These are phyloP conservation scores for Ramaria sp. DNA, from an alignment of 768 basidiomycete genomes.

Conservation along the genomic window DNA sequence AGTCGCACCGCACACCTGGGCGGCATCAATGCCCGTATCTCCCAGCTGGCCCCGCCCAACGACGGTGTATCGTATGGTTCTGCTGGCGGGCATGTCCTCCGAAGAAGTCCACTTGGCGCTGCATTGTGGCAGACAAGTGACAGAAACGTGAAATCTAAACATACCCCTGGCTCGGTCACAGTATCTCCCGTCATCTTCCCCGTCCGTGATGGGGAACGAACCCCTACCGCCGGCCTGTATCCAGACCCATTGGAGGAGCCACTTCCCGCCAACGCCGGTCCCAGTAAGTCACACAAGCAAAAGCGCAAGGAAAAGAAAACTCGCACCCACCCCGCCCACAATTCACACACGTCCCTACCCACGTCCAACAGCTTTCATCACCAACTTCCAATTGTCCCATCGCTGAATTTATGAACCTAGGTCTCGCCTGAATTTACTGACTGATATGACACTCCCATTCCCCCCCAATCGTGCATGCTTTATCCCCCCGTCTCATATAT, in stretches of 20 bases:
- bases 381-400: not conserved
- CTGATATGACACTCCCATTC: not conserved
- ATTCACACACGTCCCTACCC: not conserved
- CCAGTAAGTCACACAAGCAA: slow-evolving; percentile 52
- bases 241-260: slow-evolving; percentile 15
- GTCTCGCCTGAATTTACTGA: not conserved
- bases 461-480: not conserved
- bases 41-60: slow-evolving; percentile 7
- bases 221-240: slow-evolving; percentile 32
- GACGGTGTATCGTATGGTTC: slow-evolving; percentile 16
- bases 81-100: slow-evolving; percentile 33
- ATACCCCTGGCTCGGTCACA: slow-evolving; percentile 22
- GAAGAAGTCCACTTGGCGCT: slow-evolving; percentile 42
- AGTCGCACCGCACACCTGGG: slow-evolving; percentile 25
- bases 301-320: slow-evolving; percentile 51
- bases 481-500: not conserved
- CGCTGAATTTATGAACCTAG: slow-evolving; percentile 5
- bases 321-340: not conserved
- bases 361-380: not conserved
- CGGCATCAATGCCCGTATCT: not conserved
- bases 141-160: slow-evolving; percentile 21
- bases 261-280: slow-evolving; percentile 25
- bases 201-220: slow-evolving; percentile 45
- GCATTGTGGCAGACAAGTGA: slow-evolving; percentile 36
- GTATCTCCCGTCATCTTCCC: slow-evolving; percentile 45